A percentile compares a stretch with the other conserved stretches of the same genome.
Conservation (phyloP, 2,329 filamentous ascomycete species). For the Calonectria fujianensis region DNA sequence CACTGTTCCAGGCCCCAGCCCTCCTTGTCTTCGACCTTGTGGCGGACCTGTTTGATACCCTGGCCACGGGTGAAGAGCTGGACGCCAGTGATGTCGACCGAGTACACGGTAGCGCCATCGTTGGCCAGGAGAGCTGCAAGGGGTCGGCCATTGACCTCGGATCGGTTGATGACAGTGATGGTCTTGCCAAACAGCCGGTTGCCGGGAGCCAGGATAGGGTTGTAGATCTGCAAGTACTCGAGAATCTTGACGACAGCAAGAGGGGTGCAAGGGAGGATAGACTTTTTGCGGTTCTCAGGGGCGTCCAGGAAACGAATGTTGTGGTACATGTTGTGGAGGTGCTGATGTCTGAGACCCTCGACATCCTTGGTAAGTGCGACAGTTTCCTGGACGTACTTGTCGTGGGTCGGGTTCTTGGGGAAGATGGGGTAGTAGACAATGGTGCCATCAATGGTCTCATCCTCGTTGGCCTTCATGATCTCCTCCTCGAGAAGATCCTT, state of each 20-base stretch:
- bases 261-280: constrained; percentile 95
- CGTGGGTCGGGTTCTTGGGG: constrained; percentile 84
- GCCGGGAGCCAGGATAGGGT: constrained; percentile 92
- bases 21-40: constrained; percentile 90
- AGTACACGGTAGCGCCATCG: constrained; percentile 96
- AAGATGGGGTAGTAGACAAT: constrained; percentile 99
- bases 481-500: constrained; percentile 94
- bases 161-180: constrained; percentile 96
- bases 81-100: constrained; percentile 92
- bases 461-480: constrained; percentile 88
- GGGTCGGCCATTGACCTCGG: constrained; percentile 95
- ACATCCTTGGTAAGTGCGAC: constrained; percentile 94
- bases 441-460: constrained; percentile 87
- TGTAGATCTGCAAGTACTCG: constrained; percentile 97
- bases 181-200: constrained; percentile 95
- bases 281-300: constrained; percentile 86
- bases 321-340: constrained; percentile 99
- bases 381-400: constrained; percentile 96
- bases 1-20: constrained; percentile 88
- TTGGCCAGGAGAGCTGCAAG: constrained; percentile 95
- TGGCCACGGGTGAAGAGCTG: constrained; percentile 94
- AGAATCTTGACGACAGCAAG: constrained; percentile 97
- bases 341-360: constrained; percentile 93
- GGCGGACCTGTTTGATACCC: constrained; percentile 88
- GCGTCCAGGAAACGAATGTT: constrained; percentile 96